Percentiles rank a stretch among this genome's conserved stretches.
Evolutionary conservation across 352 stramenopile species (phyloP).

Genomic region (Globisporangium parvum): DNA sequence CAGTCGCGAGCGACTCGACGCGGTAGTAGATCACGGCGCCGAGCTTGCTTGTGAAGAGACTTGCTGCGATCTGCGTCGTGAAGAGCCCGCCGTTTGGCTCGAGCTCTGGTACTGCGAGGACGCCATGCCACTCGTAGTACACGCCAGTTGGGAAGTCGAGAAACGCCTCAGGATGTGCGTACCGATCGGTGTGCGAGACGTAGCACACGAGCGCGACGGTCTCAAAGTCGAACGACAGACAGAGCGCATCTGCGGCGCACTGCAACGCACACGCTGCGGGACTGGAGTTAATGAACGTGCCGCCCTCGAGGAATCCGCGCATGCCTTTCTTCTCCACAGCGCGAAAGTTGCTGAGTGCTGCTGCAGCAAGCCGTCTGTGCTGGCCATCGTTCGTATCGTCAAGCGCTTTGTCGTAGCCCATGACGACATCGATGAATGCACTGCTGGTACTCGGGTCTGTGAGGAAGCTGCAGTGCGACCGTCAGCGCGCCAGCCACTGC

Average conservation of each 20-base stretch:
- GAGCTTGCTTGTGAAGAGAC: slow-evolving; percentile 49
- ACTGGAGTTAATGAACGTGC: slow-evolving; percentile 29
- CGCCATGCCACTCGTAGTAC: slow-evolving; percentile 78
- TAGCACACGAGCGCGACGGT: slow-evolving; percentile 53
- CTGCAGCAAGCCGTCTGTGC: slow-evolving; percentile 4
- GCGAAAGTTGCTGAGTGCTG: slow-evolving; percentile 31
- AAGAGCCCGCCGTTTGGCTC: slow-evolving; percentile 54
- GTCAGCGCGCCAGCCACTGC: not conserved
- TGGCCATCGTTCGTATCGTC: not conserved
- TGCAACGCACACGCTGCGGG: slow-evolving; percentile 30
- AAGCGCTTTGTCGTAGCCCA: not conserved
- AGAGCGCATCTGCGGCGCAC: slow-evolving; percentile 43
- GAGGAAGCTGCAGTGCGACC: not conserved
- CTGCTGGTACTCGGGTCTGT: not conserved
- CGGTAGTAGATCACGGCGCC: slow-evolving; percentile 56
- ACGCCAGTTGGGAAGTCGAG: slow-evolving; percentile 55
- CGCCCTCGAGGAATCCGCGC: slow-evolving; percentile 54
- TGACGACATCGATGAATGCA: not conserved
- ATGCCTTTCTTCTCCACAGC: slow-evolving; percentile 37
- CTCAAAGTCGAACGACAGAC: slow-evolving; percentile 74
- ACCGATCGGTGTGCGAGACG: slow-evolving; percentile 67
- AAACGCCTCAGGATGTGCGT: slow-evolving; percentile 54
- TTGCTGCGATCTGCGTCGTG: slow-evolving; percentile 46
- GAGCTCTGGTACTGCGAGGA: slow-evolving; percentile 35
- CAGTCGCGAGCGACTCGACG: slow-evolving; percentile 18